Evolutionary conservation across 345 rosid species (phyloP), one percentile per base, ranked within the genome.

Genomic region (Odontarrhena argentea): DNA sequence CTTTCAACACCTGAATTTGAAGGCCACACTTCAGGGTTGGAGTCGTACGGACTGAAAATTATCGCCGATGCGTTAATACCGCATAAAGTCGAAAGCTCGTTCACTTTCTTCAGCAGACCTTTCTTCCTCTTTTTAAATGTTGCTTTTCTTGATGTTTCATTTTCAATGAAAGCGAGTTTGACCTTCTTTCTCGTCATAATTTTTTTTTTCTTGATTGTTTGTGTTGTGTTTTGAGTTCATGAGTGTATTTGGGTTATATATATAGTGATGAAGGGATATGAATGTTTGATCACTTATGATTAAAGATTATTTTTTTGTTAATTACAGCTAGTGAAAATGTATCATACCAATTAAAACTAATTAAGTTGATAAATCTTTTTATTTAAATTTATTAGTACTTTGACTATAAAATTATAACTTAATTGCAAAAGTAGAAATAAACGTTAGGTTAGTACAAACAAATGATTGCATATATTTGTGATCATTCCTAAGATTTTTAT

Each of bases 61-160:
- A 76, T 70, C 11, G 76, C 76, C 28, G 72, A 70, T 0, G 68
- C 68, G 1, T 60, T 53, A 0, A 70, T 48, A 3, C 71, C 76
- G 22, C 76, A 76, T 3, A 76, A 67, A 0, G 75, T 70, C 34
- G 58, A 69, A 11, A 75, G 51, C 15, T 75, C 75, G 3, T 42
- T 59, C 61, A 65, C 75, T 40, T 70, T 76, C 59, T 69, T 76
- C 66, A 75, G 37, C 41, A 69, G 38, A 12, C 74, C 71, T 60
- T 75, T 75, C 56, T 75, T 75, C 10, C 74, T 56, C n/a, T 75
- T 75, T 60, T 57, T 75, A 45, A 34, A 75, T 0, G 78, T 69
- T 3, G 74, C 63, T 52, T 75, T 75, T 5, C 71, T 75, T 7
- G 67, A 53, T 1, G 74, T 56, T 26, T 75, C 78, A 26, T 75